Evolutionary conservation across 768 basidiomycete species (phyloP), one percentile per base, ranked within the genome.

Genomic region (Russula olivacea): DNA sequence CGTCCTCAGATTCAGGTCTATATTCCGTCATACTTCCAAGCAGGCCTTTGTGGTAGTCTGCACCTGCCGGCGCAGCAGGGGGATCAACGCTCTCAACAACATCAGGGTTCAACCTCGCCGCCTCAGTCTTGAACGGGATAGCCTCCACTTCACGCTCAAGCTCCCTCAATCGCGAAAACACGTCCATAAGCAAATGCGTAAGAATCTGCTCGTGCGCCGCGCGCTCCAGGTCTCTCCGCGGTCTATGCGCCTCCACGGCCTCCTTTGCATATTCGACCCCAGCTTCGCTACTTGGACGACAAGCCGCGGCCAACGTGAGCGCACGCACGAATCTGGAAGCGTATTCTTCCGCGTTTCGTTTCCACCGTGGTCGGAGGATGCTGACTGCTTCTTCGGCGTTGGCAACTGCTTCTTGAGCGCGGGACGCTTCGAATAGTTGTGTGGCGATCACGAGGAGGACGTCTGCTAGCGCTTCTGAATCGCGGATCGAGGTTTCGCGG

Each of bases 81-180:
- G n/a, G 58, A 17, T 64, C 63, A 17, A 32, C 5, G 40, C 8
- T 48, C 63, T 64, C 63, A 6, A 64, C 63, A n/a, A 64, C n/a
- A 21, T 55, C 58, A 21, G 23, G 17, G 38, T 64, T 64, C 47
- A 64, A 43, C 58, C 55, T 59, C 25, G 63, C 58, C 21, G 63
- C 63, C 48, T 64, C 63, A 5, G 63, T 64, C 54, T 64, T 64
- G 43, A 47, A 64, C 30, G 32, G 58, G 40, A 64, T 64, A 7
- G 63, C 63, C 58, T 64, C 63, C n/a, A 45, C 63, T 3, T 64
- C 63, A 12, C 63, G 63, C 5, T 47, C 63, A 0, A 64, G 48
- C 47, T 55, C 48, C 40, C 32, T 59, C 58, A 64, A 17, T 23
- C 63, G 38, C 8, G n/a, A 49, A 17, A 64, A 59, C 19, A 64